Evolutionary conservation across 257 asterid species (phyloP).

Genomic region (Solanum dulcamara): DNA sequence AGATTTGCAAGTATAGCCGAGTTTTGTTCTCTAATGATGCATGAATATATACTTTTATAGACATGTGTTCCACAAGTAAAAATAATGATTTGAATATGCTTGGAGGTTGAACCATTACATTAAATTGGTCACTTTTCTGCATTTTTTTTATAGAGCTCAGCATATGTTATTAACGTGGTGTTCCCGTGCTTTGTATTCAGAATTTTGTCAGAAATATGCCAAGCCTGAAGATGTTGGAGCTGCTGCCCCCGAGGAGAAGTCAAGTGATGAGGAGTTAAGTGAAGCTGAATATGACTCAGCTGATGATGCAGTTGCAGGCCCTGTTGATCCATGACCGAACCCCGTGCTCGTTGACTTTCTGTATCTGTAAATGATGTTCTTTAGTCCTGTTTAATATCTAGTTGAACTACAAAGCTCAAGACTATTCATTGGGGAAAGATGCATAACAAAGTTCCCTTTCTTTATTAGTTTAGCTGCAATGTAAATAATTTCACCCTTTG

Average conservation of each 20-base stretch:
- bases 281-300: slow-evolving; percentile 64
- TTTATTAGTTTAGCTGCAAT: slow-evolving; percentile 4
- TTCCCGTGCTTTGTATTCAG: slow-evolving; percentile 20
- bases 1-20: neutral
- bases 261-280: slow-evolving; percentile 80
- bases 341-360: neutral
- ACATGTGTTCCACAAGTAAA: neutral
- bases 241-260: slow-evolving; percentile 43
- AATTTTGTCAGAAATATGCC: slow-evolving; percentile 81
- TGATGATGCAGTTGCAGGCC: slow-evolving; percentile 63
- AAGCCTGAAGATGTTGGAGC: slow-evolving; percentile 85
- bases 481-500: slow-evolving; percentile 20
- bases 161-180: neutral
- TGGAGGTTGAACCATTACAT: neutral
- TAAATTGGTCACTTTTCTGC: neutral
- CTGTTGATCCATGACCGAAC: slow-evolving; percentile 50
- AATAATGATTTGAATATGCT: neutral
- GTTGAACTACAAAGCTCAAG: slow-evolving; percentile 10
- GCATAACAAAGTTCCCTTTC: slow-evolving; percentile 9
- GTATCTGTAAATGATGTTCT: slow-evolving; percentile 27
- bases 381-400: slow-evolving; percentile 9
- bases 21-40: neutral
- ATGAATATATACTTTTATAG: neutral
- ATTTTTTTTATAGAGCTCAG: neutral
- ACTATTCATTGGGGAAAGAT: slow-evolving; percentile 35